Conservation (phyloP, 208 protist species). For the Trypanosoma grayi region DNA sequence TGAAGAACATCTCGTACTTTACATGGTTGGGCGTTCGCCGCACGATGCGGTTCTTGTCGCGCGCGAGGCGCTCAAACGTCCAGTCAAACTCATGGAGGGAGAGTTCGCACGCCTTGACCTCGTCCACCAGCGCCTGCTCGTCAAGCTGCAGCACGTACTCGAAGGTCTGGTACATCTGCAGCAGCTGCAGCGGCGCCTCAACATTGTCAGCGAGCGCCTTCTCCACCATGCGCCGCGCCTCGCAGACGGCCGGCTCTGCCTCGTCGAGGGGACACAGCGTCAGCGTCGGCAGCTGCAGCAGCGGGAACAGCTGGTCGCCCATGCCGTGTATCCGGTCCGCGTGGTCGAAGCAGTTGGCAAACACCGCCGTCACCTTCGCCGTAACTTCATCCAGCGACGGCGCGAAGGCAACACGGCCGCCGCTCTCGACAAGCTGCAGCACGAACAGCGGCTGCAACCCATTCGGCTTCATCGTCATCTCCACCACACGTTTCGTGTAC, state of each 20-base stretch:
- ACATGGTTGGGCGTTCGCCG: constrained; percentile 86
- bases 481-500: constrained; percentile 70
- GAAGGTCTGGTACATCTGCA: constrained; percentile 89
- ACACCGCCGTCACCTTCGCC: constrained; percentile 50
- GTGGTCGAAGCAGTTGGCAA: constrained; percentile 80
- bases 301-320: constrained; percentile 91
- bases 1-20: constrained; percentile 86
- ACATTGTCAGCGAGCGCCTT: constrained; percentile 64
- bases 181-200: constrained; percentile 81
- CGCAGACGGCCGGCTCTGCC: constrained; percentile 60
- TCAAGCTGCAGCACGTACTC: constrained; percentile 80
- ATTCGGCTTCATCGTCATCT: constrained; percentile 64
- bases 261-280: constrained; percentile 43
- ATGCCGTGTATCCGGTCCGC: constrained; percentile 71
- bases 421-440: constrained; percentile 59
- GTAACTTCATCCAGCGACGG: constrained; percentile 73
- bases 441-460: constrained; percentile 85
- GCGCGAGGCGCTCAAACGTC: constrained; percentile 79
- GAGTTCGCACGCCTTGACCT: constrained; percentile 32
- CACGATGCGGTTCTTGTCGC: constrained; percentile 74
- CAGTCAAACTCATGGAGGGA: constrained; percentile 87
- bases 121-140: constrained; percentile 48
- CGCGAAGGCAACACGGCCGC: constrained; percentile 51
- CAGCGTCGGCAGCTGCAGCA: constrained; percentile 67
- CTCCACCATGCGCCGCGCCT: constrained; percentile 46